Evolutionary conservation across 441 rosid species (phyloP).

Genomic region (Adansonia rubrostipa): DNA sequence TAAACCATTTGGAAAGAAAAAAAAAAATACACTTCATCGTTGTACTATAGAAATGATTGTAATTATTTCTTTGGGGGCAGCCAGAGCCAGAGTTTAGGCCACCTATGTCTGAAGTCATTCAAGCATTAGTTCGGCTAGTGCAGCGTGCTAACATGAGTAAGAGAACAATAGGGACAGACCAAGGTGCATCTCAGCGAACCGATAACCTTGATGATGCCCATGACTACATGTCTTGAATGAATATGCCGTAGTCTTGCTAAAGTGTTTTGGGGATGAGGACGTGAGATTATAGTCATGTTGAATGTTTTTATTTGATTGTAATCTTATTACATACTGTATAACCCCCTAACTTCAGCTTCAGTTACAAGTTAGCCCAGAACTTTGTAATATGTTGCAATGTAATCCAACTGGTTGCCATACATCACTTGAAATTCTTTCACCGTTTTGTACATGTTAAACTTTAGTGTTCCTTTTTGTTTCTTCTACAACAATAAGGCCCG

Average conservation of each 20-base stretch:
- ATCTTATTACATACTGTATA: neutral
- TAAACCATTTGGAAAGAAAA: neutral
- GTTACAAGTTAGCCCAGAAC: neutral
- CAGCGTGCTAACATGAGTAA: constrained; percentile 99
- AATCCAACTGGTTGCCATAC: neutral
- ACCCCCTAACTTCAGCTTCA: constrained; percentile 8
- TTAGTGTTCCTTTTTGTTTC: neutral
- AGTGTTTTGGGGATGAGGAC: constrained; percentile 15
- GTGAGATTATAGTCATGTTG: too few species aligned
- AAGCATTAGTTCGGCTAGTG: constrained; percentile 89
- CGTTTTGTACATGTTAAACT: neutral
- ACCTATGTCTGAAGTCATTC: constrained; percentile 98
- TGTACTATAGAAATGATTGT: constrained; percentile 19
- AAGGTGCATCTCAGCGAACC: constrained; percentile 46
- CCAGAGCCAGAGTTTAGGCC: constrained; percentile 99
- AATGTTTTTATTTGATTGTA: neutral
- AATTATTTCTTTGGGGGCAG: constrained; percentile 45
- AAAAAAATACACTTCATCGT: neutral
- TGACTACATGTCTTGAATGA: constrained; percentile 43
- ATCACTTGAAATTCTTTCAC: constrained; percentile 9
- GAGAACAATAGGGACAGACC: constrained; percentile 78
- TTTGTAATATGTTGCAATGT: constrained; percentile 19
- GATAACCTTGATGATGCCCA: constrained; percentile 47
- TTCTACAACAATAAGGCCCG: neutral
- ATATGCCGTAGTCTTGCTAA: constrained; percentile 9